These are phyloP conservation scores for Erodium chrysanthum DNA, from an alignment of 441 rosid genomes.

Conservation along the genomic window DNA sequence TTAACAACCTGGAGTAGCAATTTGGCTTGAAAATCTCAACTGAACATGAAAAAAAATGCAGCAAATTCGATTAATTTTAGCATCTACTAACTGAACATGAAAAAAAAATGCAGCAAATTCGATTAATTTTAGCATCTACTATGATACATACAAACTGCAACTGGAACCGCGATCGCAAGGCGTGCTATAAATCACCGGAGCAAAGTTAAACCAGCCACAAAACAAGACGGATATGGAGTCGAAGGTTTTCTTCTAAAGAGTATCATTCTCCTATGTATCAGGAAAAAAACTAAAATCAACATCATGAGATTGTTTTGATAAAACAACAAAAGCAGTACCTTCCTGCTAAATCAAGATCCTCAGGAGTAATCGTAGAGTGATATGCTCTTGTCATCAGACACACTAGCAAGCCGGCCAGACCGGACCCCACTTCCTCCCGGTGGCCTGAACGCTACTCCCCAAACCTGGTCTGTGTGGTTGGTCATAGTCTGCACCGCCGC, in stretches of 20 bases:
- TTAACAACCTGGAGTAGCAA: too few species aligned
- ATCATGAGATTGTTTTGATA: neutral
- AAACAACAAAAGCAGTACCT: neutral
- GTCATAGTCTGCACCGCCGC: slow-evolving; percentile 85
- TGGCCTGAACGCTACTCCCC: slow-evolving; percentile 75
- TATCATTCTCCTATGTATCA: neutral
- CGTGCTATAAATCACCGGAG: neutral
- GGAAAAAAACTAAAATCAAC: neutral
- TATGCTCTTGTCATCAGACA: slow-evolving; percentile 89
- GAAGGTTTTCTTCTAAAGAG: neutral
- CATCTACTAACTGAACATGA: too few species aligned
- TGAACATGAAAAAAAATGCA: too few species aligned
- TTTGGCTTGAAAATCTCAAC: neutral
- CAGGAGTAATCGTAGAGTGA: slow-evolving; percentile 78
- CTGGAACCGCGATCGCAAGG: too few species aligned
- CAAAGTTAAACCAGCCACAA: neutral
- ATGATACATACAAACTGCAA: too few species aligned
- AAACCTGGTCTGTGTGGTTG: slow-evolving; percentile 75
- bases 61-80: too few species aligned
- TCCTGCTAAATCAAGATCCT: slow-evolving; percentile 9
- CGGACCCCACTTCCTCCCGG: slow-evolving; percentile 40
- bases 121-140: too few species aligned
- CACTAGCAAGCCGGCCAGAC: slow-evolving; percentile 69
- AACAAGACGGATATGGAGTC: neutral
- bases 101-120: too few species aligned